Conservation (phyloP, 257 asterid species). For the Avicennia marina region DNA sequence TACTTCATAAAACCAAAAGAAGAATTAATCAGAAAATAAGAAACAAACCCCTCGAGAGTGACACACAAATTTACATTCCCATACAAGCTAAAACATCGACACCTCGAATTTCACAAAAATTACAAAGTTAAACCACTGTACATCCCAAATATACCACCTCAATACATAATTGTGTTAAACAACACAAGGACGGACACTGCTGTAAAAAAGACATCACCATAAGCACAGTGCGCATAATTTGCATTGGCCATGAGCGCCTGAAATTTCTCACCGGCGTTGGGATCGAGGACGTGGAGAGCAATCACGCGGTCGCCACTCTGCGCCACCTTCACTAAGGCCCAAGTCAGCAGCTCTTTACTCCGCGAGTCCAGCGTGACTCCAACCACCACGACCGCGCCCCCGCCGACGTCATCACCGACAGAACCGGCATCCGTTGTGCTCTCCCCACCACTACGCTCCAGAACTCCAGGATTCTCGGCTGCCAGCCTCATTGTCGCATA, state of each 20-base stretch:
- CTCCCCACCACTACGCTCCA: constrained; percentile 28
- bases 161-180: too few species aligned
- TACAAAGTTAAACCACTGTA: constrained; percentile 8
- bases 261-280: constrained; percentile 47
- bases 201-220: too few species aligned
- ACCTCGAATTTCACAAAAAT: constrained; percentile 12
- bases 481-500: constrained; percentile 31
- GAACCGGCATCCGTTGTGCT: too few species aligned
- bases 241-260: neutral
- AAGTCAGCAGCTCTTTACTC: constrained; percentile 77
- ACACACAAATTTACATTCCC: neutral
- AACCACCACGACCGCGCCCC: constrained; percentile 62
- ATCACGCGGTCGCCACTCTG: constrained; percentile 73
- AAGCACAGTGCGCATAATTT: neutral
- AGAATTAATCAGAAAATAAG: constrained; percentile 7
- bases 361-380: constrained; percentile 71
- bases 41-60: neutral
- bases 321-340: constrained; percentile 86
- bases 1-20: constrained; percentile 22
- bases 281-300: constrained; percentile 74
- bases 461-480: constrained; percentile 17
- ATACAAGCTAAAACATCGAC: neutral
- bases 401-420: constrained; percentile 14
- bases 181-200: too few species aligned
- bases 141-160: too few species aligned